Base-by-base conservation (phyloP, 2,329 filamentous ascomycete species). In the Clonostachys byssicola region DNA sequence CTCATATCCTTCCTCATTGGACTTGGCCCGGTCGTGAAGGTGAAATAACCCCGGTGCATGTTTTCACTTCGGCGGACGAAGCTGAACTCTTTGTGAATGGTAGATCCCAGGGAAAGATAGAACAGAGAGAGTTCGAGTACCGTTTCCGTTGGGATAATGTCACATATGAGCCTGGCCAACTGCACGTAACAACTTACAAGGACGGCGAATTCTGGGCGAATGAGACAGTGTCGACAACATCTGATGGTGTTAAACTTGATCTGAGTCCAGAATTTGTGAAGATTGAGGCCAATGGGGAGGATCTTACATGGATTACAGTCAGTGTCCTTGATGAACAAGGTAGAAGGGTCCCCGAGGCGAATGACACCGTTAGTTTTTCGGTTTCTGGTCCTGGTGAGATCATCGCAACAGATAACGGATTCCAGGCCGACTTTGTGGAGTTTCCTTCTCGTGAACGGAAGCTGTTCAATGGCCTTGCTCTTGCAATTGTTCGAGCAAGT, bases 1-100 rank as follows among this genome's bases (percentile, higher is more conserved):
- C 73, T 5, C 75, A 80, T 51, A 71, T 80, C 18, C 65, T 80
- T 0, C 77, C 76, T 3, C 77, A 80, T 54, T 80, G 77, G 76
- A 78, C 63, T 14, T 80, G 74, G 73, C 68, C 73, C 0, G 67
- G 71, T 20, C 61, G 74, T 0, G 64, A 66, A 0, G 73, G 73
- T 2, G 50, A 68, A 47, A 62, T 71, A 1, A 80, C 76, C 7
- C 77, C 76, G 0, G 74, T 80, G 1, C 76, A 80, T 52, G 74
- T 78, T 0, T 78, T 77, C 52, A 67, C 73, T 1, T 63, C 70
- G 1, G 76, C 61, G 4, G 73, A 78, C 50, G 72, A 75, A 51
- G 77, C 74, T 5, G 76, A 80, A 60, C 58, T 80, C 5, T 80
- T 78, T 49, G 54, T 80, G 16, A 80, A 79, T 47, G 73, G 71